Base-by-base conservation (phyloP, 441 rosid species). In the Gossypium davidsonii region DNA sequence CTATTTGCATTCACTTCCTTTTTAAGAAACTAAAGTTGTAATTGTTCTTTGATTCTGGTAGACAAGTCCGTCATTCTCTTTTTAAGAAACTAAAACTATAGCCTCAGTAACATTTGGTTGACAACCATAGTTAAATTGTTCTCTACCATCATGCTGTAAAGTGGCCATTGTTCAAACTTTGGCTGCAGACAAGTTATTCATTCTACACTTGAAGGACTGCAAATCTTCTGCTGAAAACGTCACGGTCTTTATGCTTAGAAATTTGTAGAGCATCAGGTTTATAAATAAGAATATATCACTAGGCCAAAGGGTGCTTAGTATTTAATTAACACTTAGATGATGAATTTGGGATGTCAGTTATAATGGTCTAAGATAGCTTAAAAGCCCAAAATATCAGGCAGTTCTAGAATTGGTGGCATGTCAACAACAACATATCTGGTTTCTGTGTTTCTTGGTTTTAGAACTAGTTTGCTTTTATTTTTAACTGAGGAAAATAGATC, bases 41-140 rank as follows among this genome's bases (percentile, higher is more conserved):
- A 7, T 37, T 48, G 57, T 67, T 26, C 8, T 67, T 25, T 48
- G 71, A 8, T 26, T 25, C 71, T 25, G 17, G 26, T 66, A 4
- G 37, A 66, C 17, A 23, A 7, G 39, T 48, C 39, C 57, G n/a
- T 46, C 39, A 46, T 14, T 48, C 8, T 23, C 23, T n/a, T 48
- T 49, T n/a, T 48, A 67, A 49, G 42, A 49, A 49, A 67, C 71
- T 67, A 48, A 67, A 67, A 66, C 49, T 14, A 46, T 66, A 12
- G 14, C 56, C 56, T 66, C 14, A 3, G 15, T 46, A 66, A 44
- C 56, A 44, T 46, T 23, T 48, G 52, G 9, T 46, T 21, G 51
- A 21, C 37, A 6, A 23, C 70, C 20, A 42, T 8, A 20, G 34
- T 65, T 65, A 65, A 34, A 20, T 44, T 20, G 53, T 12, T 21